A percentile compares a stretch with the other conserved stretches of the same genome.
Conservation (phyloP, 2,329 filamentous ascomycete species). For the Fusarium sp. region DNA sequence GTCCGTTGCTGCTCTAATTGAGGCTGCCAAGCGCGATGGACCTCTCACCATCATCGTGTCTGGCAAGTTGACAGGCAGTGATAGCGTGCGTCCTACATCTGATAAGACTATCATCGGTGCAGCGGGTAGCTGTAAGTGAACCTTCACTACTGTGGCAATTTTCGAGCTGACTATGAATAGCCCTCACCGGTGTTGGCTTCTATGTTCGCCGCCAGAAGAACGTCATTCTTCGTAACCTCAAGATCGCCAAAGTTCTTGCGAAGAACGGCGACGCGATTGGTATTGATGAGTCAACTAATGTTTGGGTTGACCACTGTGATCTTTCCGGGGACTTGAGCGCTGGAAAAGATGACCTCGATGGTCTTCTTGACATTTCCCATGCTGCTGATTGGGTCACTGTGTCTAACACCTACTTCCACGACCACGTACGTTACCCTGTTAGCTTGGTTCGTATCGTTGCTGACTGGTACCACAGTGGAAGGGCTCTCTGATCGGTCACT, state of each 20-base stretch:
- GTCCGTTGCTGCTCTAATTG: conserved; percentile 41
- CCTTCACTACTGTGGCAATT: fast-evolving
- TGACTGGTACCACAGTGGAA: conserved; percentile 55
- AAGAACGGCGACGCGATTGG: conserved; percentile 69
- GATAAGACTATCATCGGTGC: conserved; percentile 60
- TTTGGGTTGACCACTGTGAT: conserved; percentile 77
- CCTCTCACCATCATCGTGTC: conserved; percentile 47
- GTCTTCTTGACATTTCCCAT: conserved; percentile 72
- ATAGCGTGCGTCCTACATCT: conserved; percentile 44
- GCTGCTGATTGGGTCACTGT: conserved; percentile 70
- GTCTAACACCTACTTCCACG: conserved; percentile 45
- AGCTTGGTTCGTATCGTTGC: background rate
- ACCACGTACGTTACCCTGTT: conserved; percentile 42
- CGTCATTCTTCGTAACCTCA: conserved; percentile 72
- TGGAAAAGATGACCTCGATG: conserved; percentile 77
- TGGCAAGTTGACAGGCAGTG: conserved; percentile 43
- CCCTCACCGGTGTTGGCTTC: conserved; percentile 61
- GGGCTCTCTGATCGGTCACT: conserved; percentile 68
- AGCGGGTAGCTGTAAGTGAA: conserved; percentile 35
- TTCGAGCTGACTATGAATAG: conserved; percentile 19
- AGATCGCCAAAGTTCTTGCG: conserved; percentile 66
- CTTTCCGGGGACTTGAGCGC: conserved; percentile 68
- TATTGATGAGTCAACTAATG: conserved; percentile 65
- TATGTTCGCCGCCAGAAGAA: conserved; percentile 64
- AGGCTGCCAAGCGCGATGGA: conserved; percentile 40